phyloP scores from a whole-genome alignment of 192 early-diverging fungal species.

The Backusella australiensis region DNA sequence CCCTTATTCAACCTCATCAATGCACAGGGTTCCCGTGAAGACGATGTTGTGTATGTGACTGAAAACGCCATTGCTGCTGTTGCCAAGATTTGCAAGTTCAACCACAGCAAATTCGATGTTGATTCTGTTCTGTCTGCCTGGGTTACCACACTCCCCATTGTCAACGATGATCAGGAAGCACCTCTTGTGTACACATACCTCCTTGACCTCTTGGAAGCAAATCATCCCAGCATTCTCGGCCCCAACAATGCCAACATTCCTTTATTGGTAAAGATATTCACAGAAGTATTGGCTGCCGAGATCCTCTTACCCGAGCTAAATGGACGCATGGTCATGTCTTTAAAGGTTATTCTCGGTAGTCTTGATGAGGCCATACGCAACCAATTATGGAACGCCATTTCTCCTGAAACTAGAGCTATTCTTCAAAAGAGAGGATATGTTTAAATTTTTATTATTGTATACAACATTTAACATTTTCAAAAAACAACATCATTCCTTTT shows the following conservation, averaged over 20 bases:
- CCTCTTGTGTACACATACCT: slow-evolving; percentile 75
- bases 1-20: slow-evolving; percentile 74
- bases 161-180: slow-evolving; percentile 88
- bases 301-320: slow-evolving; percentile 44
- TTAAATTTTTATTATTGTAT: slow-evolving; percentile 15
- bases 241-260: slow-evolving; percentile 61
- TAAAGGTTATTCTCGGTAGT: slow-evolving; percentile 48
- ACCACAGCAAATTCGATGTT: slow-evolving; percentile 58
- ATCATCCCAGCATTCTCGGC: slow-evolving; percentile 62
- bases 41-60: slow-evolving; percentile 82
- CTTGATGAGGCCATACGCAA: slow-evolving; percentile 45
- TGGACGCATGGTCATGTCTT: slow-evolving; percentile 48
- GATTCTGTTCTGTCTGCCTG: slow-evolving; percentile 66
- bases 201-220: slow-evolving; percentile 64
- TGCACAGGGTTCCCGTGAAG: slow-evolving; percentile 57
- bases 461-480: background rate
- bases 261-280: slow-evolving; percentile 57
- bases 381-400: slow-evolving; percentile 56
- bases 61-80: slow-evolving; percentile 94
- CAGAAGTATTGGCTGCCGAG: slow-evolving; percentile 57
- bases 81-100: slow-evolving; percentile 82
- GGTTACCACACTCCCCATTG: slow-evolving; percentile 79
- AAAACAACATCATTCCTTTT: background rate
- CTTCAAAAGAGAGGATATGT: slow-evolving; percentile 31
- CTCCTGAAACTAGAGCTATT: slow-evolving; percentile 41